A percentile compares a stretch with the other conserved stretches of the same genome.
phyloP scores from a whole-genome alignment of 108 stramenopile genomes.

The Mediolabrus comicus region DNA sequence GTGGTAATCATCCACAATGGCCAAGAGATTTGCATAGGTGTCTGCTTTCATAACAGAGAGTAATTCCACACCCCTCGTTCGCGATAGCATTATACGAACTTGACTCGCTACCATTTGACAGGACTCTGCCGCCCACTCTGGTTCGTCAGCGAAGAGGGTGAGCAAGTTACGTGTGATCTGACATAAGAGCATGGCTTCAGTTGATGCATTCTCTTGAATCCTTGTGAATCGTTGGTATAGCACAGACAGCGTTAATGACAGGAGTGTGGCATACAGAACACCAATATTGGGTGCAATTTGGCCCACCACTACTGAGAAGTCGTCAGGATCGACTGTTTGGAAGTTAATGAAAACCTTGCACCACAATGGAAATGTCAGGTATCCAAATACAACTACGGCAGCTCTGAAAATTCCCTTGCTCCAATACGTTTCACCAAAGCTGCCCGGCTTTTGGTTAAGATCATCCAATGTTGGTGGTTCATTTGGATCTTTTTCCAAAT shows the following conservation, averaged over 20 bases:
- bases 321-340: slow-evolving; percentile 3
- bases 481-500: slow-evolving; percentile 15
- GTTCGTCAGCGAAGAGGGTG: slow-evolving; percentile 22
- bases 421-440: slow-evolving; percentile 7
- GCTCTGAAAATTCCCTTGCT: slow-evolving; percentile 5
- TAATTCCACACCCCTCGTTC: slow-evolving; percentile 58
- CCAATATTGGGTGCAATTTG: slow-evolving; percentile 21
- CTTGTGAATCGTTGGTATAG: slow-evolving; percentile 39
- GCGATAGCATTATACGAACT: slow-evolving; percentile 54
- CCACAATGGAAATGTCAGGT: slow-evolving; percentile 11
- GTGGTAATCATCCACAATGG: slow-evolving; percentile 41
- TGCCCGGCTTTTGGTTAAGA: slow-evolving; percentile 13
- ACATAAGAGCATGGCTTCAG: slow-evolving; percentile 52
- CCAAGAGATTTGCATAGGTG: slow-evolving; percentile 57
- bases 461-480: slow-evolving; percentile 15
- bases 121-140: slow-evolving; percentile 28
- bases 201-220: slow-evolving; percentile 41
- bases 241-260: slow-evolving; percentile 28
- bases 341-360: slow-evolving; percentile 7
- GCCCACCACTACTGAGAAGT: slow-evolving; percentile 6
- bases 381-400: background rate
- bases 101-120: slow-evolving; percentile 56
- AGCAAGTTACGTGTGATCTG: slow-evolving; percentile 34
- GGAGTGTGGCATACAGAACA: slow-evolving; percentile 23
- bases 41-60: slow-evolving; percentile 63